Conservation (phyloP, 352 stramenopile species). For the Halophytophthora batemanensis region DNA sequence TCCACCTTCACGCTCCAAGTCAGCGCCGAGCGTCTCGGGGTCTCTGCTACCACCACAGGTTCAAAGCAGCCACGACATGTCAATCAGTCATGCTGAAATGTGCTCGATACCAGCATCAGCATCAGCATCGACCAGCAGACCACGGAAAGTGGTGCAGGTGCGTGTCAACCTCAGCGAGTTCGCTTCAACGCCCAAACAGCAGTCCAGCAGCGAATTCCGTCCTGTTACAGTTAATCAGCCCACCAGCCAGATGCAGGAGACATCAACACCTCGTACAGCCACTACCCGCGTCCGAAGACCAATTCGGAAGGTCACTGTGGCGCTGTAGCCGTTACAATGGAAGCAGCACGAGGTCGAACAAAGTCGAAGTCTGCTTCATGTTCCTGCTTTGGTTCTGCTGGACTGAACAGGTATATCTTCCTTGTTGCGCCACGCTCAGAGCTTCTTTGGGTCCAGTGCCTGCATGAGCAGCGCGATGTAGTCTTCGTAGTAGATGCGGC, state of each 20-base stretch:
- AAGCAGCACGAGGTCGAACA: neutral
- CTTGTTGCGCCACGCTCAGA: constrained; percentile 6
- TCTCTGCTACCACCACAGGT: too few species aligned
- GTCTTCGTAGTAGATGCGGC: constrained; percentile 91
- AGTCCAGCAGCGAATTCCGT: neutral
- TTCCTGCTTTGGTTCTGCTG: neutral
- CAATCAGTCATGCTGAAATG: too few species aligned
- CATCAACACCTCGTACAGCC: constrained; percentile 4
- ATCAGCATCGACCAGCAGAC: constrained; percentile 10
- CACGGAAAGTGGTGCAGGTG: constrained; percentile 43
- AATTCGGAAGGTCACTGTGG: constrained; percentile 41
- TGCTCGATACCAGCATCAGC: too few species aligned
- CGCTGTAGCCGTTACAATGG: constrained; percentile 20
- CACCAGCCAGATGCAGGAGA: neutral
- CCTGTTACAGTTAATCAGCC: neutral
- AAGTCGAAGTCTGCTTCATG: neutral
- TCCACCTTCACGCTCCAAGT: too few species aligned
- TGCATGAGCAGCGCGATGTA: constrained; percentile 83
- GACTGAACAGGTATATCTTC: too few species aligned
- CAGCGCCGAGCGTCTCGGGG: constrained; percentile 1
- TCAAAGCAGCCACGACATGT: too few species aligned
- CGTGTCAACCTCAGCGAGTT: constrained; percentile 40
- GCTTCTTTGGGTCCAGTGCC: constrained; percentile 44
- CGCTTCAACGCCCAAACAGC: too few species aligned
- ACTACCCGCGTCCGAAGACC: constrained; percentile 18